These are phyloP conservation scores for Lodderomyces oxycetoniae DNA, from an alignment of 1,139 yeast genomes.

Conservation along the genomic window DNA sequence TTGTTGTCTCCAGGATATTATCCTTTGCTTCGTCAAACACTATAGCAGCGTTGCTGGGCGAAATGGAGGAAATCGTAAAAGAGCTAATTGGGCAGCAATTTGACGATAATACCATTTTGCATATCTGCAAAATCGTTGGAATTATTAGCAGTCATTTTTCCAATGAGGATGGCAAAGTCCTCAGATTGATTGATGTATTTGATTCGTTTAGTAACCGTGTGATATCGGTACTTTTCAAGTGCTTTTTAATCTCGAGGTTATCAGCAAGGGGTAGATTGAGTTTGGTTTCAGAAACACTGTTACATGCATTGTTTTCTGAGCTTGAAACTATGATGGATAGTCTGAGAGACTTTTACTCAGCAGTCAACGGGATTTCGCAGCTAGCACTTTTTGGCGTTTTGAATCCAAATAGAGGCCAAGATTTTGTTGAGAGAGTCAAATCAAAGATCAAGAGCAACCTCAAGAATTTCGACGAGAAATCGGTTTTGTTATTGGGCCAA, in stretches of 20 bases:
- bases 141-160: slow-evolving; percentile 49
- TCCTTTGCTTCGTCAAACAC: slow-evolving; percentile 33
- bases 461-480: slow-evolving; percentile 56
- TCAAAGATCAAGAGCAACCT: slow-evolving; percentile 33
- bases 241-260: slow-evolving; percentile 3
- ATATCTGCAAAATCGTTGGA: slow-evolving; percentile 49
- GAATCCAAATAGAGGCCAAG: not conserved
- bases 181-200: slow-evolving; percentile 14
- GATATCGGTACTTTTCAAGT: slow-evolving; percentile 19
- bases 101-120: slow-evolving; percentile 32
- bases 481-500: slow-evolving; percentile 53
- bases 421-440: slow-evolving; percentile 19
- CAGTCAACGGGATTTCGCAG: slow-evolving; percentile 50
- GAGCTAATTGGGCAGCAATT: no score
- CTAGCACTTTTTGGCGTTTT: slow-evolving; percentile 58
- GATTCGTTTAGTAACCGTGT: slow-evolving; percentile 23
- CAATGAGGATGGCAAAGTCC: slow-evolving; percentile 8
- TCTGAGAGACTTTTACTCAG: slow-evolving; percentile 22
- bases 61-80: slow-evolving; percentile 19
- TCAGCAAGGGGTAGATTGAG: slow-evolving; percentile 36
- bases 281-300: slow-evolving; percentile 16
- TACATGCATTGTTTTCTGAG: slow-evolving; percentile 1
- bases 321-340: slow-evolving; percentile 6
- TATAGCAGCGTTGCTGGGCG: slow-evolving; percentile 20
- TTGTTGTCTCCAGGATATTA: no score